These are phyloP conservation scores for Taphrina communis DNA, from an alignment of 1,139 yeast genomes.

Conservation along the genomic window DNA sequence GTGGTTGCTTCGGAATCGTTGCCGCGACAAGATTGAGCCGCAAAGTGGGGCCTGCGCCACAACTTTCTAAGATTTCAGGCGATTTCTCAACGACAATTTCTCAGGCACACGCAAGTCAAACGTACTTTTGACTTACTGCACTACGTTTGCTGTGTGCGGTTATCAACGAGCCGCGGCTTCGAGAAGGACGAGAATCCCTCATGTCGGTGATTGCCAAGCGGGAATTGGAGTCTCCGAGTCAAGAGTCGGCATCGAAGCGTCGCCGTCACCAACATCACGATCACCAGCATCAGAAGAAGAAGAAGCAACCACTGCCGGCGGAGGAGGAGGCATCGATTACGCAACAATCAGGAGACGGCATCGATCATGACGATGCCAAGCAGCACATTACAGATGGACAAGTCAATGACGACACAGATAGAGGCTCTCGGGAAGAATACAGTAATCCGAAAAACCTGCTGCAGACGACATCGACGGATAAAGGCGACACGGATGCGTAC, in stretches of 20 bases:
- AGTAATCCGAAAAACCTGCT: slow-evolving; percentile 27
- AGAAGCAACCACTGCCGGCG: too few species aligned
- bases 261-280: neutral
- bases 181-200: too few species aligned
- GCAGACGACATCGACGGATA: slow-evolving; percentile 1
- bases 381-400: too few species aligned
- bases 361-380: neutral
- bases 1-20: too few species aligned
- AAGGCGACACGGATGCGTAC: slow-evolving; percentile 6
- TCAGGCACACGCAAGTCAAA: neutral
- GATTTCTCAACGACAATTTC: neutral
- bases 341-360: too few species aligned
- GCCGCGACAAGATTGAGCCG: too few species aligned
- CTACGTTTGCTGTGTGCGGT: too few species aligned
- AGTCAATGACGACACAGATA: too few species aligned
- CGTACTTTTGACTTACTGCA: neutral
- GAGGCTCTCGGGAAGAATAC: neutral
- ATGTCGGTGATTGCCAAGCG: slow-evolving; percentile 29
- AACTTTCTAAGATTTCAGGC: neutral
- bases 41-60: neutral
- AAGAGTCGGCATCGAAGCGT: slow-evolving; percentile 26
- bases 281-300: too few species aligned
- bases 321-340: too few species aligned
- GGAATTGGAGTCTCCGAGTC: slow-evolving; percentile 27
- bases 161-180: too few species aligned